Base-by-base conservation (phyloP, 306 rosid species). In the Trifolium dubium region DNA sequence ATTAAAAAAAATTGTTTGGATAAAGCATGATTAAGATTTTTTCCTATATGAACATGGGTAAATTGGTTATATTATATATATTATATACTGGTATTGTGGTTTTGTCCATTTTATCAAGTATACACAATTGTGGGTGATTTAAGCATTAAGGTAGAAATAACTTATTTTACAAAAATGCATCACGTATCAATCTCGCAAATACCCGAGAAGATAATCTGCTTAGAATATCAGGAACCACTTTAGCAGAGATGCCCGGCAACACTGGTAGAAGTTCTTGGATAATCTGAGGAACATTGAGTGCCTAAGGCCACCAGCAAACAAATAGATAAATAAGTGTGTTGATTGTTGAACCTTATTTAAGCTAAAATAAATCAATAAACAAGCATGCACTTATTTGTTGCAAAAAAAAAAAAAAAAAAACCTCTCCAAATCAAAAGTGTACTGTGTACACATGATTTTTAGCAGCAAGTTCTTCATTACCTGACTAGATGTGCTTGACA, bases 191-290 rank as follows among this genome's bases (percentile, higher is more conserved):
- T 71, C 98, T 90, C 58, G 98, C 98, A 0, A 94, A 73, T 70
- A 91, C 89, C 69, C 98, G 92, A 76, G 98, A 94, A 77, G 97
- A 85, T 76, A 94, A 82, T 83, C 98, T 86, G 76, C 80, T 82
- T 17, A 88, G 47, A 85, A 94, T 82, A 17, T 94, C 98, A 2
- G 98, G 98, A 43, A 94, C 96, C 61, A 94, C 87, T 58, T 75
- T 91, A 54, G 77, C 84, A 30, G 98, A 89, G 51, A 94, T 87
- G 78, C 95, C 88, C 0, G 98, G 98, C 80, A 94, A 80, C 79
- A 91, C 86, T 35, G 97, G 98, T 64, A 94, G 89, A 79, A 94
- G 91, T 82, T 94, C 97, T 84, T 77, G 95, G 59, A 87, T 55
- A 69, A 86, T 83, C 84, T 12, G 91, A 77, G 85, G 73, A 81